Conservation (phyloP, 345 rosid species). For the Hypericum androsaemum region DNA sequence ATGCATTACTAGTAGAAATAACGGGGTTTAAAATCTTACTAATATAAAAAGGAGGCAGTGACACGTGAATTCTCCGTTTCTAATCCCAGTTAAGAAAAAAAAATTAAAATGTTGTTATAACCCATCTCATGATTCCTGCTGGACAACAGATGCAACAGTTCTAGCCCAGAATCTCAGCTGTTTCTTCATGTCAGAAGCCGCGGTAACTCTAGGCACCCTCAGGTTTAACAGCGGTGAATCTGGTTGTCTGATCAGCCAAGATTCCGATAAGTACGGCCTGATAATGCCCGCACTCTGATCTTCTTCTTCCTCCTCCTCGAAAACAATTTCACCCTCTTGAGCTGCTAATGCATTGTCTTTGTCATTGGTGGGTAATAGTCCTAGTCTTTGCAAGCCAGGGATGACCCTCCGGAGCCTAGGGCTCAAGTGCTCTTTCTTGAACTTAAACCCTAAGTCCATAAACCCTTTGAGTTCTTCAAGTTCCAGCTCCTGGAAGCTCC, state of each 20-base stretch:
- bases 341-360: background rate
- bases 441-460: constrained; percentile 55
- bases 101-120: too few species aligned
- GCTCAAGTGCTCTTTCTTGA: constrained; percentile 36
- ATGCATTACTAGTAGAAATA: too few species aligned
- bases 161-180: constrained; percentile 53
- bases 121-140: constrained; percentile 24
- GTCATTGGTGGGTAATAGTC: background rate
- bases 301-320: constrained; percentile 11
- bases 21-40: too few species aligned
- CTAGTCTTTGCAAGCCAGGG: constrained; percentile 50
- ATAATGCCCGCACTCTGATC: constrained; percentile 8
- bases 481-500: constrained; percentile 40
- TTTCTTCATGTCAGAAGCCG: constrained; percentile 43
- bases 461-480: constrained; percentile 66
- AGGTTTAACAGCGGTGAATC: constrained; percentile 40
- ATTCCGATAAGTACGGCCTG: constrained; percentile 61
- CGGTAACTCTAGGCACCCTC: constrained; percentile 26
- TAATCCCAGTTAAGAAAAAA: too few species aligned
- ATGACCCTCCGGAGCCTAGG: constrained; percentile 38
- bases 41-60: too few species aligned
- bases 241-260: constrained; percentile 52
- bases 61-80: too few species aligned
- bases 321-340: constrained; percentile 2
- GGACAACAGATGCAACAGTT: constrained; percentile 40